Evolutionary conservation across 805 yeast species (phyloP), one percentile per base, ranked within the genome.

Genomic region (Blastobotrys americana): DNA sequence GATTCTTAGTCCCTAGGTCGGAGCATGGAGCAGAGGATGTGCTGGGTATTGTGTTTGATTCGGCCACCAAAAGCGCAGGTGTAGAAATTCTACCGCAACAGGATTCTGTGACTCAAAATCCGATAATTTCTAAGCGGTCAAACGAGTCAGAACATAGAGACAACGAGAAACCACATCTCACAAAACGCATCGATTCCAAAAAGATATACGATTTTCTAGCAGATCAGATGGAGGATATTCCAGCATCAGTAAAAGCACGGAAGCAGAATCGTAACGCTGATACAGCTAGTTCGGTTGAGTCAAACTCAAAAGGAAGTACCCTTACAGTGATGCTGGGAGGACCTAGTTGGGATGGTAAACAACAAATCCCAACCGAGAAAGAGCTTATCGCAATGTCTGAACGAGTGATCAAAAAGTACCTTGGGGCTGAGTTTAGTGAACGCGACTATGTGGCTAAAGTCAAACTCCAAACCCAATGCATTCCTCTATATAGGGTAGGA

Each of bases 301-400:
- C 9, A 21, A 22, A 19, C 22, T 48, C 60, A 18, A 65, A 67
- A 0, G 81, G 79, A 52, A 77, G 87, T 3, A 86, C 84, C 54
- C 58, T 89, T 44, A 93, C 98, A 0, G 73, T 86, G 20, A 90
- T 90, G 97, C 66, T 88, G 54, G 97, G 97, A 3, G 97, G 97
- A 0, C 85, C 83, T 55, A 71, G 64, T 44, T 71, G 77, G 67
- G 49, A 49, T 13, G 48, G 44, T 13, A 47, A 61, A 22, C 41
- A 60, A 25, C 66, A 63, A 41, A 60, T 49, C 19, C 56, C 58
- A 17, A 46, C 50, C 15, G 48, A 52, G 6, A 50, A 47, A 18
- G 57, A 60, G 37, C 58, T 65, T 17, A 28, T 57, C 3, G 39
- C 45, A 3, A 49, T 60, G 2, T 72, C 74, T 1, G 60, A 67